Conservation (phyloP, 2,329 filamentous ascomycete genomes). For the Rhynchosporium agropyri region DNA sequence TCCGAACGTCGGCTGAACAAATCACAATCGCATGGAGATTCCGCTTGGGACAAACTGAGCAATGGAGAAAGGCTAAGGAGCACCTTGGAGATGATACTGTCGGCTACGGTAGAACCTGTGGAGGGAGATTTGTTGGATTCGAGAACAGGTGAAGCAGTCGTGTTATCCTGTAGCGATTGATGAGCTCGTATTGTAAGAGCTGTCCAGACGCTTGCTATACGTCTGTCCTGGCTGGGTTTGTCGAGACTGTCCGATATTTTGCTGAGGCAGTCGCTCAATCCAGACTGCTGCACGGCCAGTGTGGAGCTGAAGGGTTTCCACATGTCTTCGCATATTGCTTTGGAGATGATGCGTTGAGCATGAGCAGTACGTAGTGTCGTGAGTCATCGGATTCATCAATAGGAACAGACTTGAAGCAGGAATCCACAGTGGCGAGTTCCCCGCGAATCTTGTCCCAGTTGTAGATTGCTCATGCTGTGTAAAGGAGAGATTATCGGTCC, state of each 20-base stretch:
- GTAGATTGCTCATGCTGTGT: too few relatives aligned
- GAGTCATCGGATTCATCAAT: constrained; percentile 27
- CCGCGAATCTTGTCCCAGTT: constrained; percentile 18
- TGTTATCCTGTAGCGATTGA: constrained; percentile 7
- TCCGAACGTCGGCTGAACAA: constrained; percentile 25
- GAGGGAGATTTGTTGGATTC: background rate
- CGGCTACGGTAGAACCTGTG: constrained; percentile 12
- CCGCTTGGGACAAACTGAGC: constrained; percentile 15
- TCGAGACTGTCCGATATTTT: constrained; percentile 20
- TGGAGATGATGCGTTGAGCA: constrained; percentile 28
- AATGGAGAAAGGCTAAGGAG: constrained; percentile 17
- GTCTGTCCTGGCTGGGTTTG: constrained; percentile 17
- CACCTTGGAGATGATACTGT: constrained; percentile 19
- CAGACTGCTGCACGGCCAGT: constrained; percentile 13
- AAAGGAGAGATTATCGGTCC: too few relatives aligned
- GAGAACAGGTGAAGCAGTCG: background rate
- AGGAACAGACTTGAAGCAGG: constrained; percentile 23
- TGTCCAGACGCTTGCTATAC: constrained; percentile 26
- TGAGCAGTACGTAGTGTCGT: constrained; percentile 22
- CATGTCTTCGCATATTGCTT: constrained; percentile 24
- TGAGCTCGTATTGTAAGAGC: constrained; percentile 29
- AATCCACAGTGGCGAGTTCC: constrained; percentile 19
- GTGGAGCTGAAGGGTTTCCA: constrained; percentile 27
- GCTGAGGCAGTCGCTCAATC: constrained; percentile 17
- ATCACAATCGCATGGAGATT: constrained; percentile 20